phyloP scores from a whole-genome alignment of 441 rosid species.

The Flueggea neowawraea region DNA sequence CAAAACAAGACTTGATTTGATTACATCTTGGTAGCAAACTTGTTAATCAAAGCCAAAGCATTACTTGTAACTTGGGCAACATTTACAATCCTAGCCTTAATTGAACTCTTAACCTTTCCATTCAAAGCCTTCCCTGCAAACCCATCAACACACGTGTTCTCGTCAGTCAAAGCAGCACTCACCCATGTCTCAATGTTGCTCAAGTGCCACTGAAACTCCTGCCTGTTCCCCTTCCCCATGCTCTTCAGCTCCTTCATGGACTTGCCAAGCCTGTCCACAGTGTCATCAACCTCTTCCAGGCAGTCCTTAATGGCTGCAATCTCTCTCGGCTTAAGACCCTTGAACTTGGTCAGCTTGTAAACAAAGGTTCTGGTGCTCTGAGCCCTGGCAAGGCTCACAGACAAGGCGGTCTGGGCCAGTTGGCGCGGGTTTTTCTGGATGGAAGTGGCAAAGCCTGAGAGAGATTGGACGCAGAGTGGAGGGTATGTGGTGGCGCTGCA shows the following conservation, averaged over 20 bases:
- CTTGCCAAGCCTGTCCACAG: constrained; percentile 57
- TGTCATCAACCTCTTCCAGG: constrained; percentile 56
- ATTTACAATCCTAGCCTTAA: constrained; percentile 40
- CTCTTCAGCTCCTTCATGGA: constrained; percentile 57
- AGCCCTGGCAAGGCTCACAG: constrained; percentile 57
- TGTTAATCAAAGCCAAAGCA: constrained; percentile 66
- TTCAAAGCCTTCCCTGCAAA: constrained; percentile 55
- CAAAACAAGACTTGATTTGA: too few relatives aligned
- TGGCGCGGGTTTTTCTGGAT: constrained; percentile 60
- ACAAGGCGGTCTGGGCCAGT: constrained; percentile 60
- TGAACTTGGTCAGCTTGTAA: constrained; percentile 43
- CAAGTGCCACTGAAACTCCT: constrained; percentile 57
- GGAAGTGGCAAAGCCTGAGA: constrained; percentile 42
- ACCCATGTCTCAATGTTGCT: constrained; percentile 91
- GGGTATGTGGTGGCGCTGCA: constrained; percentile 73
- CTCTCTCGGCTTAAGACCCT: constrained; percentile 53
- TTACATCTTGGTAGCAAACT: constrained; percentile 35
- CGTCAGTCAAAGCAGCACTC: constrained; percentile 87
- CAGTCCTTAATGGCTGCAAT: constrained; percentile 65
- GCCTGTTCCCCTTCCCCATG: constrained; percentile 35
- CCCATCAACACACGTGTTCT: constrained; percentile 77
- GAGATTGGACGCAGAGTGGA: constrained; percentile 58
- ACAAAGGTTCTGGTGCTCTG: constrained; percentile 53
- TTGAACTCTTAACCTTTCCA: constrained; percentile 58
- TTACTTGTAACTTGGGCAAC: constrained; percentile 79